A percentile compares a stretch with the other conserved stretches of the same genome.
Conservation (phyloP, 106 monocot genomes). For the Allium fistulosum region DNA sequence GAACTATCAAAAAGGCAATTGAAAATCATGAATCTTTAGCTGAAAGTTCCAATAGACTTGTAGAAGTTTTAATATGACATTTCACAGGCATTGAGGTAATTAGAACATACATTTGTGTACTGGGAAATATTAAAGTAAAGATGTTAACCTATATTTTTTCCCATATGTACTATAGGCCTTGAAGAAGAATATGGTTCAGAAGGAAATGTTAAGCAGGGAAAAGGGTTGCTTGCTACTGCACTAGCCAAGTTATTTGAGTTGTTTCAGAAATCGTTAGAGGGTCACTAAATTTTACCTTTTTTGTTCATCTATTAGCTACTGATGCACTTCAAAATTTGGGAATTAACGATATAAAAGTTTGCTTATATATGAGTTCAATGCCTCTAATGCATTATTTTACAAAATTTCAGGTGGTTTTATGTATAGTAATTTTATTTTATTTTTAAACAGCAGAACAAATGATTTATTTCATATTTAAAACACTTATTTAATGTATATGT, state of each 20-base stretch:
- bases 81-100: slow-evolving; percentile 76
- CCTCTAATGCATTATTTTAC: too few relatives aligned
- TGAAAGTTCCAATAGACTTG: slow-evolving; percentile 21
- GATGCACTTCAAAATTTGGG: too few relatives aligned
- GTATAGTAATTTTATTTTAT: too few relatives aligned
- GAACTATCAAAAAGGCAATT: slow-evolving; percentile 34
- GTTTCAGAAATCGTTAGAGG: slow-evolving; percentile 41
- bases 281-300: slow-evolving; percentile 15
- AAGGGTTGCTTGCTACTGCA: slow-evolving; percentile 47
- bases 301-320: too few relatives aligned
- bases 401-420: too few relatives aligned
- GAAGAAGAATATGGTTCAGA: slow-evolving; percentile 53
- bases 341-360: too few relatives aligned
- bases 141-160: background rate
- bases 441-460: too few relatives aligned
- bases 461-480: too few relatives aligned
- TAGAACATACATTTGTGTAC: background rate
- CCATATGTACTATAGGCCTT: slow-evolving; percentile 28
- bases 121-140: too few relatives aligned
- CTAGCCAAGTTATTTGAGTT: slow-evolving; percentile 48
- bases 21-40: slow-evolving; percentile 49
- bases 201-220: slow-evolving; percentile 33
- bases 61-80: slow-evolving; percentile 49
- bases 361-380: too few relatives aligned
- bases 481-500: too few relatives aligned